These are phyloP conservation scores for Malassezia caprae DNA, from an alignment of 1,284 basidiomycete genomes.

Conservation along the genomic window DNA sequence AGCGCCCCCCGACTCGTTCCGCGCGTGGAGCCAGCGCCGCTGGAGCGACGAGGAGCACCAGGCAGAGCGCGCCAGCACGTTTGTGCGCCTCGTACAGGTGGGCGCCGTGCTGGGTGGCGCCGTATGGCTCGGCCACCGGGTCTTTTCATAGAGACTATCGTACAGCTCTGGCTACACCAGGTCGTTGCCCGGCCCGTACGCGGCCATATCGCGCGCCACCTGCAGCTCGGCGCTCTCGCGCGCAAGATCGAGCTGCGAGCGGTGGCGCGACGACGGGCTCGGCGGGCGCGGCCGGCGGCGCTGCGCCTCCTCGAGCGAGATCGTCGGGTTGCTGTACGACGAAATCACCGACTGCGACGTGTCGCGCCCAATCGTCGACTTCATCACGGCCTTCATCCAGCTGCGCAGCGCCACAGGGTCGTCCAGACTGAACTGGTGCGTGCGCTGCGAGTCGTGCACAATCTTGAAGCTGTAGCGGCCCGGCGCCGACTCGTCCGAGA, in stretches of 20 bases:
- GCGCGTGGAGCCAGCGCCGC: slow-evolving; percentile 7
- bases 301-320: slow-evolving; percentile 85
- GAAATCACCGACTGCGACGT: slow-evolving; percentile 66
- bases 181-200: background rate
- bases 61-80: slow-evolving; percentile 22
- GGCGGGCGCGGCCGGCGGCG: slow-evolving; percentile 93
- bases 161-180: background rate
- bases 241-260: slow-evolving; percentile 75
- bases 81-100: slow-evolving; percentile 33
- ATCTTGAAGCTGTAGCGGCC: slow-evolving; percentile 93
- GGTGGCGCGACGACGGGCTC: slow-evolving; percentile 64
- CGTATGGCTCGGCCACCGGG: slow-evolving; percentile 6
- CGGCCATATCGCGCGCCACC: background rate
- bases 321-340: slow-evolving; percentile 92
- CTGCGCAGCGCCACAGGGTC: slow-evolving; percentile 74
- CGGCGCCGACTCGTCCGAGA: slow-evolving; percentile 81
- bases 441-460: slow-evolving; percentile 74
- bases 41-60: slow-evolving; percentile 20
- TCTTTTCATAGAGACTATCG: slow-evolving; percentile 1
- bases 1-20: slow-evolving; percentile 10
- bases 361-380: slow-evolving; percentile 78
- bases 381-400: slow-evolving; percentile 99
- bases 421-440: slow-evolving; percentile 81
- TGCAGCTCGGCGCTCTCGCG: slow-evolving; percentile 54
- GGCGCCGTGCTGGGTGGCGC: slow-evolving; percentile 20